Evolutionary conservation across 495 filamentous ascomycete genomes (phyloP).

Genomic region (Neurospora sp.): DNA sequence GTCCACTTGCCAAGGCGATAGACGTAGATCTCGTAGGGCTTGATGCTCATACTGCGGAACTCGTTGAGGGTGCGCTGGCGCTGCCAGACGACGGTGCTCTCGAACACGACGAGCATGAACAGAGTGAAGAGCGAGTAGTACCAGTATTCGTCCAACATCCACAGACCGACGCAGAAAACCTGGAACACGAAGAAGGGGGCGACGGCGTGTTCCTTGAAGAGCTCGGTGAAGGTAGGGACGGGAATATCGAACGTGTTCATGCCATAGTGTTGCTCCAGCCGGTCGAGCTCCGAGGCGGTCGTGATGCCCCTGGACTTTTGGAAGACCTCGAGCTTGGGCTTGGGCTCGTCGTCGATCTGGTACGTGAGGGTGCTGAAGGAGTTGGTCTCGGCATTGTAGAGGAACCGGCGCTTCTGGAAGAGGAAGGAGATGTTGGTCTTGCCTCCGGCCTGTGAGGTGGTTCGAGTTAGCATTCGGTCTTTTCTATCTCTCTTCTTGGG

Average conservation of each 20-base stretch:
- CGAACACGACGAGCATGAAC: slow-evolving; percentile 95
- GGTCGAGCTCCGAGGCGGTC: slow-evolving; percentile 58
- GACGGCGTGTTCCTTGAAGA: slow-evolving; percentile 97
- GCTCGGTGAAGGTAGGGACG: slow-evolving; percentile 86
- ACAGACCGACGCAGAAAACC: slow-evolving; percentile 94
- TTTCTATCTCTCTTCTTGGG: neutral
- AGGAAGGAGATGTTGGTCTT: slow-evolving; percentile 77
- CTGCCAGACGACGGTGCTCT: slow-evolving; percentile 99
- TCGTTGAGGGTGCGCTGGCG: slow-evolving; percentile 92
- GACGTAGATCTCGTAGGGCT: slow-evolving; percentile 90
- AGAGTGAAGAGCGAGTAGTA: slow-evolving; percentile 99
- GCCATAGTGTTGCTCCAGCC: slow-evolving; percentile 84
- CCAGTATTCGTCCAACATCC: slow-evolving; percentile 99
- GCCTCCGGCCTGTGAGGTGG: slow-evolving; percentile 42
- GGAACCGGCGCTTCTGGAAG: slow-evolving; percentile 96
- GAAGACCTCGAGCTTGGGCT: slow-evolving; percentile 63
- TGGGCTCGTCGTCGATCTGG: slow-evolving; percentile 74
- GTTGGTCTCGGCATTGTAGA: slow-evolving; percentile 59
- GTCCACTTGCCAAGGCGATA: slow-evolving; percentile 77
- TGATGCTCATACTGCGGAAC: slow-evolving; percentile 98
- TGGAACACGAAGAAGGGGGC: slow-evolving; percentile 99
- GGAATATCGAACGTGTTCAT: slow-evolving; percentile 97
- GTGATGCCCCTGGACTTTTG: slow-evolving; percentile 67
- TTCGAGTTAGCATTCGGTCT: neutral
- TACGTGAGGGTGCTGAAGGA: slow-evolving; percentile 75